Conservation (phyloP, 2,329 filamentous ascomycete genomes). For the Tricladium varicosporioides region DNA sequence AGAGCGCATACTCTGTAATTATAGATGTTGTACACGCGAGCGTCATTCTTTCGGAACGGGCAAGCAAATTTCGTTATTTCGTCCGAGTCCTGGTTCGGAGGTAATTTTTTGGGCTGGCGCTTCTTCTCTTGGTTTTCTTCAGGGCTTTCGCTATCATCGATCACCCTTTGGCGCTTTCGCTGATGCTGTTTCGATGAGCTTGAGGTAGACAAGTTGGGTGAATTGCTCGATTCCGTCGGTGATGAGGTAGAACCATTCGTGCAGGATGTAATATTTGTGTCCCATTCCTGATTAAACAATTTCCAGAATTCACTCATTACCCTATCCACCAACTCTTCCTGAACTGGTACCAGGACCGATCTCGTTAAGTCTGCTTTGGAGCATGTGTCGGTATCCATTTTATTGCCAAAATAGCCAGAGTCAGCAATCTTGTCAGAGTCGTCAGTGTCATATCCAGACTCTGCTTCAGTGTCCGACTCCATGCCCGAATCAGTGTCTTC, state of each 20-base stretch:
- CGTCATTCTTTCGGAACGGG: constrained; percentile 20
- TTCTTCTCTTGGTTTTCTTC: constrained; percentile 6
- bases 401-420: not conserved
- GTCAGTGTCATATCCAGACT: not conserved
- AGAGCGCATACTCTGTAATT: constrained; percentile 14
- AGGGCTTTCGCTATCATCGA: constrained; percentile 1
- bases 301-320: constrained; percentile 19
- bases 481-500: not conserved
- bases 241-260: constrained; percentile 39
- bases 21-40: constrained; percentile 15
- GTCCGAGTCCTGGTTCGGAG: not conserved
- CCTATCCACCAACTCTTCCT: constrained; percentile 10
- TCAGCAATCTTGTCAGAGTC: not conserved
- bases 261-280: constrained; percentile 38
- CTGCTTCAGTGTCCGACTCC: not conserved
- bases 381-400: not conserved
- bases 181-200: not conserved
- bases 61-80: constrained; percentile 15
- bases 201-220: not conserved
- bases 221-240: constrained; percentile 8
- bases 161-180: constrained; percentile 9
- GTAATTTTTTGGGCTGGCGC: not conserved
- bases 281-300: constrained; percentile 31
- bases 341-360: constrained; percentile 2
- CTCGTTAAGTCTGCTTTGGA: not conserved